Conservation (phyloP, 75 land plant genomes). For the Cryptomeria japonica region DNA sequence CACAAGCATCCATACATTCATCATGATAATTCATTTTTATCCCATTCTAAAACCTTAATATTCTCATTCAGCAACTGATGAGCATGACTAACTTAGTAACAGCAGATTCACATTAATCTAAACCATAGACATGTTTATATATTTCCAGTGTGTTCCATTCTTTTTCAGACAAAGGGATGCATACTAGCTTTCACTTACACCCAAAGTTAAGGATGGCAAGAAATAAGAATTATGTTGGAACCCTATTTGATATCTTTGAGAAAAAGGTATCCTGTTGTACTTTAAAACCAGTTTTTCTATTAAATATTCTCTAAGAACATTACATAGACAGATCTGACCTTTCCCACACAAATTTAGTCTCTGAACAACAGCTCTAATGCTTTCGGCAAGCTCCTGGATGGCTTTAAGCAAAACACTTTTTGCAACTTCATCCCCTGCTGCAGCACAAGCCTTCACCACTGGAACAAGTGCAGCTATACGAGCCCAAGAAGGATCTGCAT, state of each 20-base stretch:
- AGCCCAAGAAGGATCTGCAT: conserved; percentile 96
- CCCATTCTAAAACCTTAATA: not conserved
- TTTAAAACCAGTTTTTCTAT: not conserved
- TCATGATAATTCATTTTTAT: not conserved
- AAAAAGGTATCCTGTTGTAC: not conserved
- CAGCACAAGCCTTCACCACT: conserved; percentile 83
- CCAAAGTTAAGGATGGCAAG: not conserved
- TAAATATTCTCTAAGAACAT: not conserved
- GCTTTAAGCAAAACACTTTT: conserved; percentile 55
- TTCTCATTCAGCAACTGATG: not conserved
- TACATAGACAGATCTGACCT: conserved; percentile 30
- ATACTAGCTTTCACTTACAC: not conserved
- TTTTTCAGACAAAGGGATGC: not conserved
- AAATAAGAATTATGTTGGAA: not conserved
- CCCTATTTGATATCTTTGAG: not conserved
- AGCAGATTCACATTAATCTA: not conserved
- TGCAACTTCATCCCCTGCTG: conserved; percentile 81
- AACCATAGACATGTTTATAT: not conserved
- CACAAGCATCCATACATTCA: no score
- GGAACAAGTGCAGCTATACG: conserved; percentile 93
- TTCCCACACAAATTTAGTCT: conserved; percentile 72
- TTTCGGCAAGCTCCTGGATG: conserved; percentile 75
- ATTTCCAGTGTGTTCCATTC: not conserved
- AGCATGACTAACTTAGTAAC: not conserved
- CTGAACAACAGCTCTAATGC: conserved; percentile 84